These are phyloP conservation scores for Syzygium grande DNA, from an alignment of 345 rosid genomes.

Conservation along the genomic window DNA sequence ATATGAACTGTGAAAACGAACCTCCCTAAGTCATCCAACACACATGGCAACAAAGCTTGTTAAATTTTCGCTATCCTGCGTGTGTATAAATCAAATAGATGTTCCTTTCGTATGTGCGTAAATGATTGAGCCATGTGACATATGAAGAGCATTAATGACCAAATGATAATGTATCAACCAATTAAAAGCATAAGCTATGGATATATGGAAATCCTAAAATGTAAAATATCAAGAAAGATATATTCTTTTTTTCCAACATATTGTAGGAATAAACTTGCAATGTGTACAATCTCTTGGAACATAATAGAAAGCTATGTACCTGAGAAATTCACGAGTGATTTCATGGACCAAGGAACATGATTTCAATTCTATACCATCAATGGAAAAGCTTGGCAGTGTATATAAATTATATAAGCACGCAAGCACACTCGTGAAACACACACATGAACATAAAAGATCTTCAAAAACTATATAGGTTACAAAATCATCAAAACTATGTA, in stretches of 20 bases:
- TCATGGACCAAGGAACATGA: not conserved
- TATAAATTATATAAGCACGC: not conserved
- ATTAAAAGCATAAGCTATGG: too few species aligned
- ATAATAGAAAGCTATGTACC: not conserved
- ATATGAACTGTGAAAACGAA: not conserved
- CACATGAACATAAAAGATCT: not conserved
- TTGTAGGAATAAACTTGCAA: not conserved
- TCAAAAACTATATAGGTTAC: not conserved
- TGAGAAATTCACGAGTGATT: not conserved
- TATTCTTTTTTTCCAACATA: not conserved
- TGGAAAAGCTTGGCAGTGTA: not conserved
- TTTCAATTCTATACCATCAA: not conserved
- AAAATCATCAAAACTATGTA: not conserved
- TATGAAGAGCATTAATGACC: too few species aligned
- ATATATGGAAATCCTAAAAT: too few species aligned
- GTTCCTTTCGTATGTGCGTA: too few species aligned
- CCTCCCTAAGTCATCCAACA: not conserved
- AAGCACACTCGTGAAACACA: not conserved
- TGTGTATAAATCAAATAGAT: too few species aligned
- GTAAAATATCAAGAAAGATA: too few species aligned
- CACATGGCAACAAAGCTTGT: not conserved
- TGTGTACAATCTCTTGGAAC: not conserved
- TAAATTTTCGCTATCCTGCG: too few species aligned
- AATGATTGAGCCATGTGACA: too few species aligned
- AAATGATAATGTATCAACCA: too few species aligned